Evolutionary conservation across 306 rosid species (phyloP), one percentile per base, ranked within the genome.

Genomic region (Cucumis hystrix): DNA sequence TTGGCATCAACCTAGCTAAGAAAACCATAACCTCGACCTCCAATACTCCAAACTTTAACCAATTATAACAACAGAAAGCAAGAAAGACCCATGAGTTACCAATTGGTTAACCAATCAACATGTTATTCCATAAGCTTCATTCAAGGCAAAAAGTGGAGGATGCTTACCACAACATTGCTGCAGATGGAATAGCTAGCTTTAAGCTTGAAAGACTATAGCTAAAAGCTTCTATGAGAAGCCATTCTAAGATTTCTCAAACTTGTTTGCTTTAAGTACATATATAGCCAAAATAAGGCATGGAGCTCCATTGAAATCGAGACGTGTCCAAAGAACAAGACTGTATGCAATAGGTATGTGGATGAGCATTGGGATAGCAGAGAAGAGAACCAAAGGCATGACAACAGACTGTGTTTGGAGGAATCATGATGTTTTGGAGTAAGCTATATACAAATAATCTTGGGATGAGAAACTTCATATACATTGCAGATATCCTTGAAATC

Each of bases 11-110:
- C 82, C 97, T 97, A 28, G 90, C 91, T 78, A 93, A 84, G 77
- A 91, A 77, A 73, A 91, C 97, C 81, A 93, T 67, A 84, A 88
- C 77, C 83, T 93, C 98, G 17, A 93, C 88, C 49, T 96, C 96
- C 96, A 91, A 63, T 87, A 86, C 88, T 91, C 98, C 92, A 91
- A 88, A 83, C 98, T 91, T 63, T 20, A 78, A 82, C 86, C 47
- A 9, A 80, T 68, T 20, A 5, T 28, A 17, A 56, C 6, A 64
- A 33, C 7, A 40, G 17, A 6, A 7, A 52, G 17, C 35, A 55
- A 14, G 35, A 28, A 23, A 8, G n/a, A 3, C 3, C 21, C 59
- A 23, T 35, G 41, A 17, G 66, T 66, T 47, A 5, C 52, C 52
- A 47, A 47, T 47, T 47, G 52, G 3, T 47, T 4, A 16, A 47